Base-by-base conservation (phyloP, 495 filamentous ascomycete genomes). In the Xylaria intraflava region DNA sequence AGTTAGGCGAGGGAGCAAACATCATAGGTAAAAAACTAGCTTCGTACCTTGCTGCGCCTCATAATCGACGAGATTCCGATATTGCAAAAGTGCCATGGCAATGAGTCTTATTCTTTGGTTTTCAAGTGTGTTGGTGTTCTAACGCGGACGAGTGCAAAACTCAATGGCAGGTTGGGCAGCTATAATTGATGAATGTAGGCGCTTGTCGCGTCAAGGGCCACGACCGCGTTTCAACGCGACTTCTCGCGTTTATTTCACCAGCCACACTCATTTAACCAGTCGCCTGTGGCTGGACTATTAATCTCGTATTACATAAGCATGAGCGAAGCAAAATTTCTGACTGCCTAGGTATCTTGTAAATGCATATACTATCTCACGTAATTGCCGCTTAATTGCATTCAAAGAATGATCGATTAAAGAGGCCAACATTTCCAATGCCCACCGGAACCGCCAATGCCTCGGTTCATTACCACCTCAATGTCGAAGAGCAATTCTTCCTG, bases 61-160 rank as follows among this genome's bases (percentile, higher is more conserved):
- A 71, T 97, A 98, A 65, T 96, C 83, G 56, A 95, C 89, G 26
- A 85, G 83, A 51, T 81, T 73, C 60, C 72, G 78, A 65, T 84
- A 86, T 55, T 84, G 82, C 49, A 87, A 79, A 57, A 95, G 83
- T 76, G 90, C 82, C 90, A 95, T 95, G 40, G 22, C 56, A 38
- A 44, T 19, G 16, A 24, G 45, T 20, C 22, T 33, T 33, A 16
- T 17, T 5, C 29, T 58, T 7, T 51, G 35, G 26, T 48, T 22
- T 9, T 48, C n/a, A 26, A 17, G 33, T 12, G 40, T 59, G 38
- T 53, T 46, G 24, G 26, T 40, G 23, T 10, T 38, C 30, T 16
- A 12, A 50, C 33, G 46, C 49, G 46, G 47, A 61, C 53, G 52
- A 42, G 27, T 36, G 41, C 24, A 54, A 56, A 51, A 45, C 42